Evolutionary conservation across 345 rosid species (phyloP), one percentile per base, ranked within the genome.

Genomic region (Eutrema yunnanense): DNA sequence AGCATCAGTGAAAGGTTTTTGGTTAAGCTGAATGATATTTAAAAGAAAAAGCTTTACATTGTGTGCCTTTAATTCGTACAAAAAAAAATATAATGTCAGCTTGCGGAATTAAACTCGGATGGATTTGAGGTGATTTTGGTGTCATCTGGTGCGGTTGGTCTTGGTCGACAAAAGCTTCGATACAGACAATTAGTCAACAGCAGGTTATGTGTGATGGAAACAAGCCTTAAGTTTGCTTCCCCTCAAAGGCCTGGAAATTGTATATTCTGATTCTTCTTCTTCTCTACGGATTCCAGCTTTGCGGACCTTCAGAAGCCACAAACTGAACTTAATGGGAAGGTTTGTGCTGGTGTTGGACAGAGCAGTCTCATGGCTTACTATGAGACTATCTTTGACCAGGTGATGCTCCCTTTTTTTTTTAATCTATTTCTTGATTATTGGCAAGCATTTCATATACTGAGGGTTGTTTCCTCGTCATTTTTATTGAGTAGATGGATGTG

Each of bases 311-410:
- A 96, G 77, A 92, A 92, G 64, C 98, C 97, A 47, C 99, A 85
- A 71, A 67, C 76, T 67, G 98, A 96, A 42, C 85, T 92, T 69
- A 91, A 88, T 79, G 99, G 99, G 68, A 96, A 96, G 83, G 99
- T 92, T 19, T 96, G 97, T 82, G 99, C 99, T 19, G 99, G 90
- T 80, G 99, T 96, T 73, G 99, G 99, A 65, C 99, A 96, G 79
- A 96, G 87, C 61, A 83, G 96, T 72, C 88, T 96, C 62, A 92
- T 96, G 99, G 96, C 99, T 77, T 80, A 92, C 41, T 96, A 88
- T 67, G 99, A 96, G 82, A 64, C 92, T 44, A 74, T 96, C 80
- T 96, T 96, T 67, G 81, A 82, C 68, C 92, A 96, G 98, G 90
- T 86, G 72, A 38, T 33, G n/a, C 41, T 29, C 32, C 1, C 12